Percentiles rank a stretch among this genome's conserved stretches.
Conservation (phyloP, 2,329 filamentous ascomycete species). For the Fusarium sp. region DNA sequence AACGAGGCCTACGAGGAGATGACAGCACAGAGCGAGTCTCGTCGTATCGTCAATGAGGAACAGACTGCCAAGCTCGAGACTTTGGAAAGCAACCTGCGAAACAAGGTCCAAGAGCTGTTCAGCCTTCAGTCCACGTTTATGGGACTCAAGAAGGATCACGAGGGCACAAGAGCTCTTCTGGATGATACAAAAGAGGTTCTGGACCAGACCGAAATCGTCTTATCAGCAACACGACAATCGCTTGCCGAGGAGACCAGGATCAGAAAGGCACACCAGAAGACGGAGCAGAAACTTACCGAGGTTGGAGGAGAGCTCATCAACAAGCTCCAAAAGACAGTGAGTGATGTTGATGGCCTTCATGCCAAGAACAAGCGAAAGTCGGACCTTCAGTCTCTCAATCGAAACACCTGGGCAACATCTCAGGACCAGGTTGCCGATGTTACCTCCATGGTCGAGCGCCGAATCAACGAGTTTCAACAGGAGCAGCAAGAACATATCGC, state of each 20-base stretch:
- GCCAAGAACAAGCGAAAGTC: constrained; percentile 90
- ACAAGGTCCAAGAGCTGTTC: constrained; percentile 94
- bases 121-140: constrained; percentile 88
- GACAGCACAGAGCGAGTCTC: constrained; percentile 90
- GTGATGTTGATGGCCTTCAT: constrained; percentile 84
- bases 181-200: constrained; percentile 85
- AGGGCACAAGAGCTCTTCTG: constrained; percentile 77
- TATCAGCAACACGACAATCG: constrained; percentile 80
- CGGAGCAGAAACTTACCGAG: constrained; percentile 80
- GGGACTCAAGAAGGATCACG: constrained; percentile 89
- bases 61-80: constrained; percentile 93
- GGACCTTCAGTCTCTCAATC: constrained; percentile 84
- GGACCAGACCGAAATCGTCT: constrained; percentile 87
- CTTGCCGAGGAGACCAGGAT: constrained; percentile 84
- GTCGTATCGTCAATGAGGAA: constrained; percentile 91
- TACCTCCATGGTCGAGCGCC: constrained; percentile 80
- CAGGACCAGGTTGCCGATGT: constrained; percentile 82
- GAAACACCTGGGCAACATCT: constrained; percentile 81
- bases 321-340: constrained; percentile 82
- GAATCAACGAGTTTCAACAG: constrained; percentile 77
- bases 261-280: constrained; percentile 86
- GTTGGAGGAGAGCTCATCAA: constrained; percentile 83
- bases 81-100: constrained; percentile 88
- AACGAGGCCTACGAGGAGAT: constrained; percentile 92
- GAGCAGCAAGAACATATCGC: constrained; percentile 80